Evolutionary conservation across 176 grass and related monocot species (phyloP).

Genomic region (Coix lacrymajobi): DNA sequence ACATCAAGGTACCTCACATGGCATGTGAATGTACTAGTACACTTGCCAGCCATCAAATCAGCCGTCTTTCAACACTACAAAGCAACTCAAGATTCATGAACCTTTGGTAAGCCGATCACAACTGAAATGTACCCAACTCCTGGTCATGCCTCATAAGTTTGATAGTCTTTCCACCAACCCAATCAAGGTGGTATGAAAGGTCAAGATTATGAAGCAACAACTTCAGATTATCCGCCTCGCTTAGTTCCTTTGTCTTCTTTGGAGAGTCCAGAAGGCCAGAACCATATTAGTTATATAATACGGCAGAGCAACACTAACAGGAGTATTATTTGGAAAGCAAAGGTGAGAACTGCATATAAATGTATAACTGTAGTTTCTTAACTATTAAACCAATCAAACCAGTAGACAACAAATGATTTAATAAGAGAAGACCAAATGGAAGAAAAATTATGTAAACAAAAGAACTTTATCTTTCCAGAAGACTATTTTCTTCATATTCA

Average conservation of each 20-base stretch:
- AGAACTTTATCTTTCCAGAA: background rate
- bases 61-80: background rate
- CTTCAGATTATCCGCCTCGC: constrained; percentile 68
- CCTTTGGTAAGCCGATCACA: constrained; percentile 41
- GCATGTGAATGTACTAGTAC: background rate
- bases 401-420: background rate
- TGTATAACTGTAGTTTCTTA: background rate
- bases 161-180: constrained; percentile 62
- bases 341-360: background rate
- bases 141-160: constrained; percentile 66
- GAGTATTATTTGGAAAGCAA: background rate
- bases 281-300: background rate
- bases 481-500: background rate
- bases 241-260: constrained; percentile 48
- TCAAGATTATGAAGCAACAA: constrained; percentile 80
- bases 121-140: constrained; percentile 84
- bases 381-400: background rate
- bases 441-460: background rate
- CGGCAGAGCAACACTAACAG: background rate
- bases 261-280: constrained; percentile 9
- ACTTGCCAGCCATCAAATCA: background rate
- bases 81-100: constrained; percentile 24
- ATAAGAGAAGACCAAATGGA: constrained; percentile 6
- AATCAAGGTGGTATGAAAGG: constrained; percentile 81
- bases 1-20: constrained; percentile 28